These are phyloP conservation scores for Fomitiporia mediterranea DNA, from an alignment of 1,284 basidiomycete species.

Conservation along the genomic window DNA sequence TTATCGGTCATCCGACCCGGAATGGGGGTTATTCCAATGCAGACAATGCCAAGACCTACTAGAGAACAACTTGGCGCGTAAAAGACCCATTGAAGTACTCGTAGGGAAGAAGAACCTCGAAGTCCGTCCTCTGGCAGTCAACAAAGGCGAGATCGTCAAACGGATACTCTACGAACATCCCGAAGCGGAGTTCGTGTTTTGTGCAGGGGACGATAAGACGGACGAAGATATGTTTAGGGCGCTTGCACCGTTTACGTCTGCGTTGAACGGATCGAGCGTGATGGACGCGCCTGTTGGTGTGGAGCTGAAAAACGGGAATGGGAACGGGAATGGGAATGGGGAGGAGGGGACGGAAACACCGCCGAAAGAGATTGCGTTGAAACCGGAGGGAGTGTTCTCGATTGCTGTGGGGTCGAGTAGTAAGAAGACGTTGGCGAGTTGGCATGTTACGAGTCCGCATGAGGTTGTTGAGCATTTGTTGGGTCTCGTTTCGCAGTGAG, in stretches of 20 bases:
- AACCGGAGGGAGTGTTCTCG: slow-evolving; percentile 74
- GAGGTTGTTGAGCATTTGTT: slow-evolving; percentile 74
- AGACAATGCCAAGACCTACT: slow-evolving; percentile 95
- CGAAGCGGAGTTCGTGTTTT: slow-evolving; percentile 93
- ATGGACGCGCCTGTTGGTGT: background rate
- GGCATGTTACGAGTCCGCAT: slow-evolving; percentile 81
- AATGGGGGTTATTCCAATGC: slow-evolving; percentile 94
- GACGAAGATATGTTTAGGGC: slow-evolving; percentile 98
- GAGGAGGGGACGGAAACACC: slow-evolving; percentile 28
- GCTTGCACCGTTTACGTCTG: slow-evolving; percentile 56
- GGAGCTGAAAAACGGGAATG: too few relatives aligned
- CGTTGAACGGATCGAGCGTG: background rate
- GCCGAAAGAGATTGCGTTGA: slow-evolving; percentile 61
- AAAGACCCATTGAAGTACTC: slow-evolving; percentile 87
- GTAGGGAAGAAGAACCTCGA: slow-evolving; percentile 99
- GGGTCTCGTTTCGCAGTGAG: slow-evolving; percentile 34
- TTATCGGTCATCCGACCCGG: slow-evolving; percentile 89
- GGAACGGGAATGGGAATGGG: too few relatives aligned
- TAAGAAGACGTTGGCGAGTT: slow-evolving; percentile 83
- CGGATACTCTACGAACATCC: slow-evolving; percentile 88
- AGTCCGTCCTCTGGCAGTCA: slow-evolving; percentile 90
- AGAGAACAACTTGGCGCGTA: slow-evolving; percentile 86
- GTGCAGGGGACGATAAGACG: slow-evolving; percentile 98
- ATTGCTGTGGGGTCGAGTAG: slow-evolving; percentile 83
- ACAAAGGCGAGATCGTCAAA: slow-evolving; percentile 99